Base-by-base conservation (phyloP, 768 basidiomycete species). In the Boletus speciosus region DNA sequence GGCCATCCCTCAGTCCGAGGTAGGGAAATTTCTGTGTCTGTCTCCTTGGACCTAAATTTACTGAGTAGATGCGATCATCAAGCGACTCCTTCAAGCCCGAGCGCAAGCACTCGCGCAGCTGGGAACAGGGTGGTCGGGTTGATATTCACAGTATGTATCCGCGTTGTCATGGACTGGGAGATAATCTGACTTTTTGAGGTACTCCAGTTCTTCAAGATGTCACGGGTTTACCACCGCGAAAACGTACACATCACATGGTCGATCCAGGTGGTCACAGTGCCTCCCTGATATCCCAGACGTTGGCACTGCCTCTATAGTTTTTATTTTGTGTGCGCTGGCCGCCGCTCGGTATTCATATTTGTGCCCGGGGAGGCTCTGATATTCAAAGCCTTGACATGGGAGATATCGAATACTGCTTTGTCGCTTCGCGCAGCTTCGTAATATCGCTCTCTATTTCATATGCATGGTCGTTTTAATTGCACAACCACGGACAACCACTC, bases 231-330 rank as follows among this genome's bases (percentile, higher is more conserved):
- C 82, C 84, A 16, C 66, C 73, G 21, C 77, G 85, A 64, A 86
- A 86, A 70, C 81, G 85, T 51, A 71, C 79, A 21, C 85, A 86
- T 67, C 83, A 85, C 65, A 80, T 85, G 76, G 81, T 84, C 70
- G 74, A 84, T 65, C 69, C 66, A 74, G 82, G 61, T 68, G 80
- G 74, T 50, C 71, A 74, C 63, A 77, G 73, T 56, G 72, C 78
- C 47, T 74, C 81, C 43, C 61, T 85, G 60, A 83, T 83, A 61
- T 67, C 81, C 46, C 78, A 80, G 56, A 80, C 76, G 60, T 78
- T 84, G 74, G 66, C 79, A 56, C 70, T 84, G 62, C 77, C 79
- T 64, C 75, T 79, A 74, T 83, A 73, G 73, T 58, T 52, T 50
- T 49, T 29, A 9, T 32, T 50, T 47, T 58, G 47, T 57, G 43